Evolutionary conservation across 768 basidiomycete species (phyloP).

Genomic region (Rhodotorula taiwanensis): DNA sequence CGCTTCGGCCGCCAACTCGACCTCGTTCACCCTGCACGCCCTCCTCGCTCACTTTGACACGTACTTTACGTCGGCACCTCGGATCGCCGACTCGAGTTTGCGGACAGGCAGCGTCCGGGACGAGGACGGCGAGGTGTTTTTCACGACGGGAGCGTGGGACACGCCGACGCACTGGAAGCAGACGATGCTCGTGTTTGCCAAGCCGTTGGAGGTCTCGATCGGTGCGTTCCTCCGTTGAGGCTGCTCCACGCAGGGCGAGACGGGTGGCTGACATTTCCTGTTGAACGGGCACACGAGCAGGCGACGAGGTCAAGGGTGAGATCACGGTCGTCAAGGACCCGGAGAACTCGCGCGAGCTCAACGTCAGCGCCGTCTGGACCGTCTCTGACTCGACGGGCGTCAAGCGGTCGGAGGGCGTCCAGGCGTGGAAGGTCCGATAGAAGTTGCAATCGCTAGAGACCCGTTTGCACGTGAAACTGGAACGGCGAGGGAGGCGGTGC

Average conservation of each 20-base stretch:
- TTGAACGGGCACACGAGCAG: slow-evolving; percentile 46
- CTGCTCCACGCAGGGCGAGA: slow-evolving; percentile 43
- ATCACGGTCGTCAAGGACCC: slow-evolving; percentile 77
- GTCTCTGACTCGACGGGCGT: not conserved
- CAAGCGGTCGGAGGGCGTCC: slow-evolving; percentile 14
- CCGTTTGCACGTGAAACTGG: not conserved
- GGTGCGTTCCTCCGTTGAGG: slow-evolving; percentile 51
- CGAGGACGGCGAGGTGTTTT: slow-evolving; percentile 41
- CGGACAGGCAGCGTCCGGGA: slow-evolving; percentile 22
- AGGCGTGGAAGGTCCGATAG: slow-evolving; percentile 34
- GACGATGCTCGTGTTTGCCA: slow-evolving; percentile 74
- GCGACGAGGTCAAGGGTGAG: slow-evolving; percentile 64
- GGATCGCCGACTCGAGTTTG: slow-evolving; percentile 37
- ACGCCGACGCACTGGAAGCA: slow-evolving; percentile 96
- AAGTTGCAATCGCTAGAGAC: not conserved
- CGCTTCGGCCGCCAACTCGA: slow-evolving; percentile 43
- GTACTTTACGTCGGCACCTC: slow-evolving; percentile 59
- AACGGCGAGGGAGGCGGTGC: not conserved
- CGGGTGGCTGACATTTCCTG: not conserved
- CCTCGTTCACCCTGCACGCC: slow-evolving; percentile 56
- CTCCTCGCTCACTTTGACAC: slow-evolving; percentile 92
- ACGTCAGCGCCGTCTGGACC: slow-evolving; percentile 62
- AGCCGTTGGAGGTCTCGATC: slow-evolving; percentile 60
- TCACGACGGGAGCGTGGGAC: slow-evolving; percentile 84
- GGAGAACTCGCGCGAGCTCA: slow-evolving; percentile 75